phyloP scores from a whole-genome alignment of 768 basidiomycete species.

The Inosperma sp. region DNA sequence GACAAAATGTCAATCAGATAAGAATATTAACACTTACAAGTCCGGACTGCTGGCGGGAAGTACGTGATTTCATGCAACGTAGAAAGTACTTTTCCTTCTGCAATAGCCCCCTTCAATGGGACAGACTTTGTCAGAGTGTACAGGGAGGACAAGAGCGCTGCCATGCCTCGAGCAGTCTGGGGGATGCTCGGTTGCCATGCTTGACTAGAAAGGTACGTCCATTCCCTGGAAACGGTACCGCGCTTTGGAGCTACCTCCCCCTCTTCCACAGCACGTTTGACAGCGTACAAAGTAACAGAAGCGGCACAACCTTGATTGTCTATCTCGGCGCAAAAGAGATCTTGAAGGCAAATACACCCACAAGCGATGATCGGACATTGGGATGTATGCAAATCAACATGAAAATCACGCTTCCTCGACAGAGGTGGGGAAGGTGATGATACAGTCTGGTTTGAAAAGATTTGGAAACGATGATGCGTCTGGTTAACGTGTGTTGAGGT shows the following conservation, averaged over 20 bases:
- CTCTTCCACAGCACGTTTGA: conserved; percentile 1
- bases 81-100: conserved; percentile 4
- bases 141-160: conserved; percentile 2
- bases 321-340: conserved; percentile 5
- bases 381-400: conserved; percentile 6
- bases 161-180: conserved; percentile 8
- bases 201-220: neutral
- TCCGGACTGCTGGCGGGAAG: conserved; percentile 6
- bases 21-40: conserved; percentile 2
- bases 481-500: conserved; percentile 1
- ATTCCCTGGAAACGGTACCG: neutral
- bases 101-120: neutral
- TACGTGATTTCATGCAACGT: conserved; percentile 3
- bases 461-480: neutral
- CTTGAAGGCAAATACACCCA: conserved; percentile 2
- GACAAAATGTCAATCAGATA: neutral
- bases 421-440: neutral
- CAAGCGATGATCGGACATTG: conserved; percentile 8
- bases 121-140: conserved; percentile 4
- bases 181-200: conserved; percentile 5
- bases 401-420: neutral
- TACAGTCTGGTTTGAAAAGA: neutral
- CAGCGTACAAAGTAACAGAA: conserved; percentile 3
- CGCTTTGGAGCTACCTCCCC: neutral
- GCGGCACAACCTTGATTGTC: neutral